A percentile compares a stretch with the other conserved stretches of the same genome.
Evolutionary conservation across 1,284 basidiomycete species (phyloP).

Genomic region (Pyrrhoderma lamaoense): DNA sequence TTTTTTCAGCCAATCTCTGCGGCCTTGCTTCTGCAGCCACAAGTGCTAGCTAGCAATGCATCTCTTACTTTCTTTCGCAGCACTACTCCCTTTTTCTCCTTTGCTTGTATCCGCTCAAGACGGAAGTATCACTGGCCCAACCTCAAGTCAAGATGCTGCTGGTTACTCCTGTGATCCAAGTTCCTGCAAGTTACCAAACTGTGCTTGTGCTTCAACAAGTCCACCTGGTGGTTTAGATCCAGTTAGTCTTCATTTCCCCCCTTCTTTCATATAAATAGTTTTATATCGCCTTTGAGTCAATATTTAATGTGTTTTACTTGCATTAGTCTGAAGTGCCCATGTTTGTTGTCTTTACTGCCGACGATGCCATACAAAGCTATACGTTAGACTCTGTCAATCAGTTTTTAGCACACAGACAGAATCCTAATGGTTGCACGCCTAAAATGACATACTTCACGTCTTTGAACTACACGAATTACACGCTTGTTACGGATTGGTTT

Average conservation of each 20-base stretch:
- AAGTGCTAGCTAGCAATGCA: too few species aligned
- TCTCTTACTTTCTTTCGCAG: neutral
- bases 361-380: constrained; percentile 70
- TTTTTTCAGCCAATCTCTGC: too few species aligned
- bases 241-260: constrained; percentile 32
- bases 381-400: constrained; percentile 66
- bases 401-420: constrained; percentile 70
- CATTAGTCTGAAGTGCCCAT: constrained; percentile 58
- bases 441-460: constrained; percentile 74
- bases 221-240: constrained; percentile 63
- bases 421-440: constrained; percentile 75
- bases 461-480: constrained; percentile 72
- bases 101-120: constrained; percentile 42
- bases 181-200: constrained; percentile 60
- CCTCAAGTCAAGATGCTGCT: constrained; percentile 41
- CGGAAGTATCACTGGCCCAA: constrained; percentile 41
- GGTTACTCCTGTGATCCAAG: constrained; percentile 64
- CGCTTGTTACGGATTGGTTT: constrained; percentile 78
- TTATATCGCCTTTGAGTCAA: neutral
- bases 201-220: constrained; percentile 64
- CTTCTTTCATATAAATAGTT: neutral
- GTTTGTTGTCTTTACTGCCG: constrained; percentile 67
- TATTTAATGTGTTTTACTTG: too few species aligned
- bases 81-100: constrained; percentile 29
- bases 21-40: too few species aligned